Evolutionary conservation across 2,329 filamentous ascomycete genomes (phyloP).

Genomic region (Alternaria ventricosa): DNA sequence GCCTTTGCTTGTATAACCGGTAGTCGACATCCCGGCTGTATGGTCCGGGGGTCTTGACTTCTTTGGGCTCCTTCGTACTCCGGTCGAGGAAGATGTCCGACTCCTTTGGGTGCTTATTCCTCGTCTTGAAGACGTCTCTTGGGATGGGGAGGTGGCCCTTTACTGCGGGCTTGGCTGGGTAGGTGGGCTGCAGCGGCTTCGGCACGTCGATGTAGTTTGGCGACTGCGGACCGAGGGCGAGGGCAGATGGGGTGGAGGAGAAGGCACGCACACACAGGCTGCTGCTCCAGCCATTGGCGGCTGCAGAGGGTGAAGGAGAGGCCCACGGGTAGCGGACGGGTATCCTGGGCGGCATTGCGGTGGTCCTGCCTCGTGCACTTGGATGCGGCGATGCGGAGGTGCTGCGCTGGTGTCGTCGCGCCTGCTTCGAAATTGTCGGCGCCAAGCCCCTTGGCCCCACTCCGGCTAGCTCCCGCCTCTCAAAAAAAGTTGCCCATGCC

Average conservation of each 20-base stretch:
- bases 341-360: conserved; percentile 52
- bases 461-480: conserved; percentile 9
- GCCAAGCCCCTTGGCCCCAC: conserved; percentile 32
- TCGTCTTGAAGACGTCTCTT: conserved; percentile 72
- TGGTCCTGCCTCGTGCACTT: conserved; percentile 1
- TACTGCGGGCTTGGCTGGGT: conserved; percentile 56
- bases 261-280: conserved; percentile 45
- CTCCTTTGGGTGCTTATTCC: conserved; percentile 59
- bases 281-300: conserved; percentile 21
- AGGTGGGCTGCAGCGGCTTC: conserved; percentile 73
- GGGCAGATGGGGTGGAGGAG: conserved; percentile 53
- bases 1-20: conserved; percentile 70
- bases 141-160: conserved; percentile 86
- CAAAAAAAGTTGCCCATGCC: conserved; percentile 33
- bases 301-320: conserved; percentile 12
- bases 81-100: conserved; percentile 65
- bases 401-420: conserved; percentile 18
- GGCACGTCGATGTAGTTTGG: conserved; percentile 87
- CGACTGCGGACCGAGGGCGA: conserved; percentile 77
- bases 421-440: conserved; percentile 26
- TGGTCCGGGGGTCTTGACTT: conserved; percentile 42
- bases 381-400: conserved; percentile 17
- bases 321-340: conserved; percentile 47
- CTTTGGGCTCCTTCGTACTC: conserved; percentile 63
- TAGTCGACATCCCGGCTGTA: conserved; percentile 55